phyloP scores from a whole-genome alignment of 805 yeast genomes.

The Pichia occidentalis region DNA sequence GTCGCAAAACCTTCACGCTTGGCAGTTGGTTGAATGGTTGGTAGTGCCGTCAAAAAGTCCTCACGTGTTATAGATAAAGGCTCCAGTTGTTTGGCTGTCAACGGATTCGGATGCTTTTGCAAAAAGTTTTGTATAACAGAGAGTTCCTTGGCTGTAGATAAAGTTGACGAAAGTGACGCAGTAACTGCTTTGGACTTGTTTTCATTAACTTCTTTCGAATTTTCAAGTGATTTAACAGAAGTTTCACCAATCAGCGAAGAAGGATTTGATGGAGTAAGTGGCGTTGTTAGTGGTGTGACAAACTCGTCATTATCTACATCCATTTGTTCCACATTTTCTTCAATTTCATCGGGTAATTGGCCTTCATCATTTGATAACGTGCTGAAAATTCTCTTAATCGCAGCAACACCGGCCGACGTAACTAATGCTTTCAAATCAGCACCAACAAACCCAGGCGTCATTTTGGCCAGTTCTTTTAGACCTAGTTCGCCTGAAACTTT shows the following conservation, averaged over 20 bases:
- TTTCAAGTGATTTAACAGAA: conserved; percentile 3
- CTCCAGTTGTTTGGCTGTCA: conserved; percentile 66
- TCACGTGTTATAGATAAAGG: conserved; percentile 69
- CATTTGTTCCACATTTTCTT: conserved; percentile 1
- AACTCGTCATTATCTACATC: conserved; percentile 8
- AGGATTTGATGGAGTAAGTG: conserved; percentile 8
- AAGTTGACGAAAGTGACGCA: conserved; percentile 1
- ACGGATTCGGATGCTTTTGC: conserved; percentile 67
- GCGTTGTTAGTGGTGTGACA: conserved; percentile 7
- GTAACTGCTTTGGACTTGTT: neutral
- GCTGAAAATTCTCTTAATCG: conserved; percentile 85
- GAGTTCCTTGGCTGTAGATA: conserved; percentile 12
- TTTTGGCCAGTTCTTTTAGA: conserved; percentile 67
- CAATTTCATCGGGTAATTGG: conserved; percentile 28
- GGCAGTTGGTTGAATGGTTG: conserved; percentile 93
- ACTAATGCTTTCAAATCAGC: conserved; percentile 93
- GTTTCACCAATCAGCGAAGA: neutral
- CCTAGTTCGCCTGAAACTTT: conserved; percentile 68
- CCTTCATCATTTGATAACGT: conserved; percentile 35
- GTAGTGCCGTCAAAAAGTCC: conserved; percentile 81
- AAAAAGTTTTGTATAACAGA: conserved; percentile 73
- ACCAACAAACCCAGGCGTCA: conserved; percentile 97
- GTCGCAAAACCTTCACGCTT: conserved; percentile 98
- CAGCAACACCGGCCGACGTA: conserved; percentile 91
- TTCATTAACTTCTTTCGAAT: neutral